A percentile compares a stretch with the other conserved stretches of the same genome.
Conservation (phyloP, 2,329 filamentous ascomycete genomes). For the Aspergillus quadricinctus region DNA sequence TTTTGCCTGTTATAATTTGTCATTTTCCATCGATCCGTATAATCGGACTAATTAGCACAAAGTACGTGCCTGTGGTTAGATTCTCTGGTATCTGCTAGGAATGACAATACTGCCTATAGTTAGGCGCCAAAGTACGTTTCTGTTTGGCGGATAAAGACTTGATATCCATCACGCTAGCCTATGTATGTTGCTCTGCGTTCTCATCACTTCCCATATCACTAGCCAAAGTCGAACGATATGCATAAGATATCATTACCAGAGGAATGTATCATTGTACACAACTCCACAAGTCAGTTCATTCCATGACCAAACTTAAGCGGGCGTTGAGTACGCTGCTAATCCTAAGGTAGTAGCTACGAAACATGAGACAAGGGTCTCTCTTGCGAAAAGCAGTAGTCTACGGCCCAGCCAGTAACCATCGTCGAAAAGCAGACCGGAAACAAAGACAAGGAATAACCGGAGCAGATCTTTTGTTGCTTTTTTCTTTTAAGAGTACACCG, state of each 20-base stretch:
- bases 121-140: not conserved
- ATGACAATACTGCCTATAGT: not conserved
- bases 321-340: no score
- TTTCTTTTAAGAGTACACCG: not conserved
- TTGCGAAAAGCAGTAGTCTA: not conserved
- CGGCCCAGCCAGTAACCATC: not conserved
- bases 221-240: no score
- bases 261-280: no score
- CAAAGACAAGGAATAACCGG: constrained; percentile 1
- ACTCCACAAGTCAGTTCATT: no score
- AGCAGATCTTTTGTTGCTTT: not conserved
- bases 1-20: not conserved
- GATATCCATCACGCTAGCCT: not conserved
- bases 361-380: not conserved
- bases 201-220: no score
- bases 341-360: not conserved
- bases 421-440: not conserved
- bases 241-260: not conserved
- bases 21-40: not conserved
- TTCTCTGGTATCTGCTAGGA: not conserved
- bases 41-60: not conserved
- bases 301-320: no score
- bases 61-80: not conserved
- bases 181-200: not conserved
- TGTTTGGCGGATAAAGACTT: not conserved